Conservation (phyloP, 2,329 filamentous ascomycete species). For the Venturia carpophila region DNA sequence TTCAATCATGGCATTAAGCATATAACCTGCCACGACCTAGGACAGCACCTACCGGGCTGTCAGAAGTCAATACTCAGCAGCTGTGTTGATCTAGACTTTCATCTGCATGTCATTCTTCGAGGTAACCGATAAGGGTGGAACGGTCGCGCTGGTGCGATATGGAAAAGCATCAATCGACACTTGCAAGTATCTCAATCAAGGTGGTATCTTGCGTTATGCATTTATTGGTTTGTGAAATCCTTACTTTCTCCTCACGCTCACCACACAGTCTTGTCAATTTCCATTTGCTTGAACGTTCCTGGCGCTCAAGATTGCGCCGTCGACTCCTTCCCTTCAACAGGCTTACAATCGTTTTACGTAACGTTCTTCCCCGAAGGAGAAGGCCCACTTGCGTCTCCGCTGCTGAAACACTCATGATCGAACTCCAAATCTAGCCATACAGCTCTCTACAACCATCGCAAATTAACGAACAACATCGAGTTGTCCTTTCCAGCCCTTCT, state of each 20-base stretch:
- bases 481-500: too few relatives aligned
- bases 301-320: not conserved
- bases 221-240: not conserved
- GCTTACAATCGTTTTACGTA: not conserved
- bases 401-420: too few relatives aligned
- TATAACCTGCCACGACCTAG: conserved; percentile 26
- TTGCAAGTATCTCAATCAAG: conserved; percentile 3
- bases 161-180: conserved; percentile 3
- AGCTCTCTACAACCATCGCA: too few relatives aligned
- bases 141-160: not conserved
- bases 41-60: not conserved
- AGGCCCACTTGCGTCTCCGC: not conserved
- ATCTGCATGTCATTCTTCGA: not conserved
- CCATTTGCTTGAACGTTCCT: not conserved
- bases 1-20: conserved; percentile 92
- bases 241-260: not conserved
- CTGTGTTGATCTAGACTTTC: not conserved
- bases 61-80: not conserved
- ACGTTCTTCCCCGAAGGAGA: not conserved
- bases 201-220: not conserved
- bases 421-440: too few relatives aligned
- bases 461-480: too few relatives aligned
- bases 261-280: not conserved
- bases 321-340: not conserved
- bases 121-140: not conserved